Percentiles rank a stretch among this genome's conserved stretches.
phyloP scores from a whole-genome alignment of 2,329 filamentous ascomycete genomes.

The Exophiala aquamarina region DNA sequence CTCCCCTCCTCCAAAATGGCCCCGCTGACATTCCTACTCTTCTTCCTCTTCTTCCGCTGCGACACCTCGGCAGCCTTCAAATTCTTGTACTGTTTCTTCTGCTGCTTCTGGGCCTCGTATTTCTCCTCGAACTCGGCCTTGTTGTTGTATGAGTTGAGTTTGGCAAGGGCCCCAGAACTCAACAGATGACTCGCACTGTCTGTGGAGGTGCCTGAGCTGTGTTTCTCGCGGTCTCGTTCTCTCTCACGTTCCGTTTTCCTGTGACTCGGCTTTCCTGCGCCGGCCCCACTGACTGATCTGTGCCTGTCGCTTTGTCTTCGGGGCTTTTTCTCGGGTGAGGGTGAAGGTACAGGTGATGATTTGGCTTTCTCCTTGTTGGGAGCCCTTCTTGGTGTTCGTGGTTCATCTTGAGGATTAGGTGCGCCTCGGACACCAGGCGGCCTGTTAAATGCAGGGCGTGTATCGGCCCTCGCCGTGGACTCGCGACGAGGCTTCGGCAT shows the following conservation, averaged over 20 bases:
- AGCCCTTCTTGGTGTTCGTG: constrained; percentile 17
- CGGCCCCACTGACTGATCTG: constrained; percentile 4
- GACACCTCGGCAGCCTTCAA: constrained; percentile 32
- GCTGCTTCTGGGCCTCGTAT: constrained; percentile 40
- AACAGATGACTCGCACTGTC: constrained; percentile 45
- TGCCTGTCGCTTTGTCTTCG: constrained; percentile 12
- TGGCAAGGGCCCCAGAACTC: constrained; percentile 60
- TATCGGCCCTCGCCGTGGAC: constrained; percentile 30
- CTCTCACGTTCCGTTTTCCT: constrained; percentile 17
- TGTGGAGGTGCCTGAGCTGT: constrained; percentile 43
- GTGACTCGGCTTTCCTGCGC: constrained; percentile 12
- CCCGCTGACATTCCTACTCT: constrained; percentile 67
- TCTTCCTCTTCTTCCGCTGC: constrained; percentile 44
- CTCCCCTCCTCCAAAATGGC: constrained; percentile 68
- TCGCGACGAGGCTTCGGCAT: constrained; percentile 31
- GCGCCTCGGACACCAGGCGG: constrained; percentile 29
- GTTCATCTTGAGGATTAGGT: constrained; percentile 16
- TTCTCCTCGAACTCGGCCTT: constrained; percentile 50
- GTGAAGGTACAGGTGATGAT: constrained; percentile 22
- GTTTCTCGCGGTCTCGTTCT: constrained; percentile 28
- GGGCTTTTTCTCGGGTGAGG: constrained; percentile 20
- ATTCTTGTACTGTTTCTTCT: constrained; percentile 34
- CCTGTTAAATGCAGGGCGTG: constrained; percentile 32
- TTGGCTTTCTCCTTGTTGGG: constrained; percentile 22
- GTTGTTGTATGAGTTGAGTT: constrained; percentile 64